Base-by-base conservation (phyloP, 495 filamentous ascomycete species). In the Lasiosphaeria miniovina region DNA sequence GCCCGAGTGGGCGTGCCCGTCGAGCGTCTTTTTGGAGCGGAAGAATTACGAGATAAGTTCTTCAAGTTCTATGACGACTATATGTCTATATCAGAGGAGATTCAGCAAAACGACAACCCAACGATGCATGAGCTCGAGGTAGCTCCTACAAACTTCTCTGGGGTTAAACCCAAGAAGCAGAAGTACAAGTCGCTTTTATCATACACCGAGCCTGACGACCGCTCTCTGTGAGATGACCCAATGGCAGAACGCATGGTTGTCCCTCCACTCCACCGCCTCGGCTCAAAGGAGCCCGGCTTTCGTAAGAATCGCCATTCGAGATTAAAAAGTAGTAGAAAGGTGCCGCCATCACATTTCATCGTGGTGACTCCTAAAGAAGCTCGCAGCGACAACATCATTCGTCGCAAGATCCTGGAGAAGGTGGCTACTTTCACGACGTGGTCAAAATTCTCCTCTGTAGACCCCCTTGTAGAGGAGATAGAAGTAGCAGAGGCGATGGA, bases 41-140 rank as follows among this genome's bases (percentile, higher is more conserved):
- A 98, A 60, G 83, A 93, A 32, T 95, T 88, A 70, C 87, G 86
- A 61, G 72, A 77, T 55, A 90, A 85, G 58, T 93, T 97, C 73
- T 98, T 90, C 76, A 90, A 88, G 65, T 77, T 87, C 15, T 95
- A 93, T 61, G 82, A 89, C 9, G 86, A 95, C 65, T 73, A 74
- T 6, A 73, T 72, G 8, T 77, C 82, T 6, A 85, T 91, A 49
- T 84, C 83, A 2, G 91, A 96, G 14, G 83, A 85, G 59, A 89
- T 96, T 48, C 66, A 73, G 36, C 14, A 62, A 1, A 80, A 75
- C 35, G 95, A 98, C 64, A 71, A 82, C 12, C 78, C 90, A 32
- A 82, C 77, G n/a, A 77, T 96, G 35, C 90, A 85, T 68, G 93
- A 98, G 67, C 73, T 98, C 4, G 91, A 96, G 53, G 78, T 76